Base-by-base conservation (phyloP, 805 yeast species). In the Soucietia sequanensis region DNA sequence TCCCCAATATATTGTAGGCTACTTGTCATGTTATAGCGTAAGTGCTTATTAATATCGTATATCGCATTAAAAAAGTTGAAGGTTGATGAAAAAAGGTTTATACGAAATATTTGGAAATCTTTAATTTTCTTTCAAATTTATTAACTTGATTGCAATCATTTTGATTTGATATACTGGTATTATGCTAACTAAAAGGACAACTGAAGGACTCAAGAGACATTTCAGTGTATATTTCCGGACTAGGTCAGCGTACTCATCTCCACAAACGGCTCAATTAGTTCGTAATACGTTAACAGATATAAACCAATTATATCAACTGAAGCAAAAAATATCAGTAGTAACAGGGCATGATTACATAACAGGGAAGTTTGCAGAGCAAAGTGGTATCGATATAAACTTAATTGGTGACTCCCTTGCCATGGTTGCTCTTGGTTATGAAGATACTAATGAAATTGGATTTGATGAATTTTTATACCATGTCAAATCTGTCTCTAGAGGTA, bases 351-450 rank as follows among this genome's bases (percentile, higher is more conserved):
- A 91, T 54, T 83, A 70, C 50, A 78, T 90, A 12, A 81, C 95
- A 0, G 93, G 80, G 1, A 65, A 68, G 20, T 66, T 84, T 48
- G 95, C 89, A 0, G 80, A 82, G 16, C 57, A 69, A 12, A 76
- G 90, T 0, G 72, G 75, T 1, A 70, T 79, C 2, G 97, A 91
- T 47, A 70, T 81, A 38, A 68, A 81, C 5, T 69, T 91, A 2
- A 81, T 91, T 4, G 99, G 99, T 3, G 99, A 91, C 58, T 90
- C 97, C 0, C 62, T 93, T 17, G 88, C 96, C 0, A 91, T 89
- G 96, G 90, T 86, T 1, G 74, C 95, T 0, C 69, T 87, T 43
- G 99, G 99, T 0, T 81, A 83, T 52, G 70, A 69, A 2, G 80
- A 84, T 27, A 83, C 98, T 0, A 79, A 82, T 40, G 84, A 84